Evolutionary conservation across 148 eudicot genomes (phyloP), one percentile per base, ranked within the genome.

Genomic region (Silene latifolia): DNA sequence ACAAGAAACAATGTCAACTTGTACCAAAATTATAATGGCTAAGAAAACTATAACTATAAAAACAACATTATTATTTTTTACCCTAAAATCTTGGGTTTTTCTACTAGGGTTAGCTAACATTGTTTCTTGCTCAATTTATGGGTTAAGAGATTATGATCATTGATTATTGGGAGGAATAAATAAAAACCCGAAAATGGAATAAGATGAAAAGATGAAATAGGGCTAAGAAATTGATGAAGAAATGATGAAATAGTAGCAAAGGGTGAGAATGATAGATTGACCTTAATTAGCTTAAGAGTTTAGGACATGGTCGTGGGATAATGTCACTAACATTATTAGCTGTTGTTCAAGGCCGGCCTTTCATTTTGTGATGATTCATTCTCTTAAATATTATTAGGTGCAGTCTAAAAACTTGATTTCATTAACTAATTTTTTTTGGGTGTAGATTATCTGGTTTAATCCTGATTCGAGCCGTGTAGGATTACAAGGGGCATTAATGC

Each of bases 331-430:
- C 39, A 57, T 62, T 39, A 69, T 75, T 75, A 69, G 67, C 63
- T 78, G 81, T 78, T 51, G 56, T 51, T 51, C 69, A 72, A 72
- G 46, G 80, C 83, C 80, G 83, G 80, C 83, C 29, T 24, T 51
- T 7, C 8, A 39, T 6, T 39, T 20, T 6, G 12, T 65, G 3
- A 54, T 19, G 23, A 80, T 70, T 80, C 56, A 27, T 68, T 62
- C 11, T 75, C 56, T 24, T 7, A 35, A 35, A 46, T 48, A 48
- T 8, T 8, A 0, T 48, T 48, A 9, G 15, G 15, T 0, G 53
- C 53, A 48, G 15, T 48, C 53, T 48, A 14, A 10, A 8, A 10
- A 9, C 14, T 48, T 48, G 0, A 48, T 10, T 48, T 48, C 12
- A 48, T 48, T 48, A 48, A 11, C 4, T 46, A 1, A 1, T 27